Conservation (phyloP, 2,329 filamentous ascomycete species). For the Graphiopsis chlorocephala region DNA sequence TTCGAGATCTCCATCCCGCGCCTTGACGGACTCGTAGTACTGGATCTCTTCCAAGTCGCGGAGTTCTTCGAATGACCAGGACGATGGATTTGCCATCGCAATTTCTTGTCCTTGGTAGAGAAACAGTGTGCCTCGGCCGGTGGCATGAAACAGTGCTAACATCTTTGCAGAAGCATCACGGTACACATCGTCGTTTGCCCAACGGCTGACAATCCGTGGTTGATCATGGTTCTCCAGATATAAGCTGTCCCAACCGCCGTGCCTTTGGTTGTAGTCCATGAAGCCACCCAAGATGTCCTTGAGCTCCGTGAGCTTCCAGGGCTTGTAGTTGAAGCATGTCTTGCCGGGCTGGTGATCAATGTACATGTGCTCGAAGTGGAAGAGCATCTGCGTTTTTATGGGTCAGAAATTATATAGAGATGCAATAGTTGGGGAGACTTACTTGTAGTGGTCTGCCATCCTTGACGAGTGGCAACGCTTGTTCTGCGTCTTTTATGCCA, state of each 20-base stretch:
- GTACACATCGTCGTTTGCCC: slow-evolving; percentile 42
- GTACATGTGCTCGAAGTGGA: slow-evolving; percentile 47
- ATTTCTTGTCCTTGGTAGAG: slow-evolving; percentile 10
- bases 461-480: slow-evolving; percentile 42
- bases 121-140: not conserved
- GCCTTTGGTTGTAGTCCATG: slow-evolving; percentile 49
- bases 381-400: slow-evolving; percentile 42
- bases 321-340: slow-evolving; percentile 36
- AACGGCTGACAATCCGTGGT: slow-evolving; percentile 46
- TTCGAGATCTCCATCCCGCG: not conserved
- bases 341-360: slow-evolving; percentile 35
- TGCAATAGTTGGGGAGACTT: not conserved
- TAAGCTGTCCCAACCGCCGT: slow-evolving; percentile 50
- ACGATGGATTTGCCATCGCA: not conserved
- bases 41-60: not conserved
- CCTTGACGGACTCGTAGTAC: not conserved
- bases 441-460: slow-evolving; percentile 37
- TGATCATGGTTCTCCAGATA: slow-evolving; percentile 55
- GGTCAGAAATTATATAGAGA: not conserved
- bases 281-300: slow-evolving; percentile 34
- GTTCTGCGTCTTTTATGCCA: slow-evolving; percentile 44
- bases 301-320: slow-evolving; percentile 38
- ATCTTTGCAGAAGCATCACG: slow-evolving; percentile 53
- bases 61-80: not conserved
- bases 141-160: slow-evolving; percentile 40